These are phyloP conservation scores for Starmerella cellae DNA, from an alignment of 805 yeast species.

Conservation along the genomic window DNA sequence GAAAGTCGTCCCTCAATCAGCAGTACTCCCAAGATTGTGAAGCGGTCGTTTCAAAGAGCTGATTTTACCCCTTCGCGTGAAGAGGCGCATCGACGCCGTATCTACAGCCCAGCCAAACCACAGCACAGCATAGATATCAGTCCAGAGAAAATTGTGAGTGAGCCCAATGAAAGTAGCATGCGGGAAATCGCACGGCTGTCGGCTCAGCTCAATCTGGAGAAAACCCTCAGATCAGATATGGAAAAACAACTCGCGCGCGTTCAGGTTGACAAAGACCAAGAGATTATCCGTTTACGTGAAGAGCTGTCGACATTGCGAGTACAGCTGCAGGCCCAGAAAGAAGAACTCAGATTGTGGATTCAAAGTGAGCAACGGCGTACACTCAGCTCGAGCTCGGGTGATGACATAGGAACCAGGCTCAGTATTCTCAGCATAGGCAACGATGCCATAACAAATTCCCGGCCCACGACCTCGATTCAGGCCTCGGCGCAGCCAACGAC, in stretches of 20 bases:
- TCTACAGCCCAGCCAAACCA: constrained; percentile 17
- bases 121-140: not conserved
- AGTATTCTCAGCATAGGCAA: constrained; percentile 8
- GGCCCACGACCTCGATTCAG: not conserved
- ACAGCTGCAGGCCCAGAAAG: constrained; percentile 6
- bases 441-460: not conserved
- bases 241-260: constrained; percentile 10
- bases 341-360: constrained; percentile 7
- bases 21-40: constrained; percentile 19
- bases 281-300: constrained; percentile 5
- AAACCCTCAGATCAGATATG: constrained; percentile 2
- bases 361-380: constrained; percentile 1
- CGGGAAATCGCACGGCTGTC: constrained; percentile 7
- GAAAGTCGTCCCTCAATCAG: constrained; percentile 11
- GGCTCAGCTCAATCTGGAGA: constrained; percentile 9
- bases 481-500: not conserved
- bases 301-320: constrained; percentile 6
- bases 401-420: constrained; percentile 6
- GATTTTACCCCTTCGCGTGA: constrained; percentile 22
- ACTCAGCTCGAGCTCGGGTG: not conserved
- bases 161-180: not conserved
- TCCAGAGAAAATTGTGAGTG: not conserved
- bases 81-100: constrained; percentile 16
- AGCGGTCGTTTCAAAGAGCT: constrained; percentile 15
- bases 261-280: constrained; percentile 12